Percentiles rank a stretch among this genome's conserved stretches.
Conservation (phyloP, 169 alveolate species). For the Cryptosporidium baileyi region DNA sequence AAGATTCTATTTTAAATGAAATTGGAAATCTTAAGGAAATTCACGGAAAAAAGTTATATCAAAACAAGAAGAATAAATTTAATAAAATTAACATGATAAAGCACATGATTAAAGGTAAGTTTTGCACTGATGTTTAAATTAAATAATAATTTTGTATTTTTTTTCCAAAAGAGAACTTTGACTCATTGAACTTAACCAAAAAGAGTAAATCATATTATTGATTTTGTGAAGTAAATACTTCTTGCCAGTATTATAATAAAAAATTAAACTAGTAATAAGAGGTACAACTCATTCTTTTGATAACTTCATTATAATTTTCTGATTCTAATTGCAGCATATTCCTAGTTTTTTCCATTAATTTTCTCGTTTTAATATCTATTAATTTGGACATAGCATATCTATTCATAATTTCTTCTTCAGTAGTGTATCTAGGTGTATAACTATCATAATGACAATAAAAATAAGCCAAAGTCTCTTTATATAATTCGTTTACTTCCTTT, state of each 20-base stretch:
- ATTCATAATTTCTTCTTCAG: conserved; percentile 55
- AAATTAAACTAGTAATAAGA: background rate
- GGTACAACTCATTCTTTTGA: background rate
- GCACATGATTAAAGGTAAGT: conserved; percentile 38
- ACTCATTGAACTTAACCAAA: conserved; percentile 25
- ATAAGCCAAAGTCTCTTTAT: conserved; percentile 14
- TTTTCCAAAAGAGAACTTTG: conserved; percentile 29
- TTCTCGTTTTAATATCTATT: conserved; percentile 25
- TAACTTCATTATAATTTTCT: background rate
- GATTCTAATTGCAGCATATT: conserved; percentile 9
- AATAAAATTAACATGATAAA: conserved; percentile 29
- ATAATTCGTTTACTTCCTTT: conserved; percentile 4
- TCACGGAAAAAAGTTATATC: conserved; percentile 16
- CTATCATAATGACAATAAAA: background rate
- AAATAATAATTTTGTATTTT: background rate
- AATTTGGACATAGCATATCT: conserved; percentile 28
- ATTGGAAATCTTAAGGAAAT: conserved; percentile 1
- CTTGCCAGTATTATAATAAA: background rate
- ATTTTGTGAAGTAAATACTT: background rate
- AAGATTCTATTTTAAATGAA: conserved; percentile 5
- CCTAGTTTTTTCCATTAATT: conserved; percentile 11
- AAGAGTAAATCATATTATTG: background rate
- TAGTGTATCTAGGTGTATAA: conserved; percentile 7
- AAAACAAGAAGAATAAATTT: conserved; percentile 17
- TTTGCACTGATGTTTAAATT: background rate